phyloP scores from a whole-genome alignment of 257 asterid species.

The Petunia secreta region DNA sequence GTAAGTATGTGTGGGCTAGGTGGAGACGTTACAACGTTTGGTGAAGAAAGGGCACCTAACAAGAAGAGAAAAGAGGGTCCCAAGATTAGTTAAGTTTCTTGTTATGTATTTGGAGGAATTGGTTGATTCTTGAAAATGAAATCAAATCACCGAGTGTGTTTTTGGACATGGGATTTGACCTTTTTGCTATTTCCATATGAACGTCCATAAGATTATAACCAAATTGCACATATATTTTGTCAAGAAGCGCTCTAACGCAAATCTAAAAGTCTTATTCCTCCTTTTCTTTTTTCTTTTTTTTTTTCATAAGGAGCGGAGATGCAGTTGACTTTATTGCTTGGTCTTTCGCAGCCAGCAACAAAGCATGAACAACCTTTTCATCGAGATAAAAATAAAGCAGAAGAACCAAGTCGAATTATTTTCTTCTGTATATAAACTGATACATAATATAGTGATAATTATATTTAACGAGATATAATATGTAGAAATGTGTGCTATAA shows the following conservation, averaged over 20 bases:
- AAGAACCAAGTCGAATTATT: too few relatives aligned
- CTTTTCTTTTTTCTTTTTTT: too few relatives aligned
- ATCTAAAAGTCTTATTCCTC: not conserved
- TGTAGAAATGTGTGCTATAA: too few relatives aligned
- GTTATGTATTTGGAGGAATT: not conserved
- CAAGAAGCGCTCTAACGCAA: not conserved
- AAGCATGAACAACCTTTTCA: not conserved
- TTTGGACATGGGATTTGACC: not conserved
- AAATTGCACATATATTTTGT: not conserved
- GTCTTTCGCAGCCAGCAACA: not conserved
- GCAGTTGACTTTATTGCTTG: not conserved
- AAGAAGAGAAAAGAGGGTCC: not conserved
- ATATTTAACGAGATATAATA: too few relatives aligned
- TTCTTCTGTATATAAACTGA: too few relatives aligned
- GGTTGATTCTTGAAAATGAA: constrained; percentile 9
- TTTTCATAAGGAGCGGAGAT: not conserved
- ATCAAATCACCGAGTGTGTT: not conserved
- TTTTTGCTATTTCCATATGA: not conserved
- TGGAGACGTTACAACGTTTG: not conserved
- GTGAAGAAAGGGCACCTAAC: constrained; percentile 14
- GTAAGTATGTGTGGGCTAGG: constrained; percentile 5
- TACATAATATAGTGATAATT: too few relatives aligned
- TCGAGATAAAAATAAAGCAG: too few relatives aligned
- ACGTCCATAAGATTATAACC: not conserved
- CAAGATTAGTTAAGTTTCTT: constrained; percentile 7